Evolutionary conservation across 805 yeast genomes (phyloP), one percentile per base, ranked within the genome.

Genomic region (Metschnikowia vanudenii): DNA sequence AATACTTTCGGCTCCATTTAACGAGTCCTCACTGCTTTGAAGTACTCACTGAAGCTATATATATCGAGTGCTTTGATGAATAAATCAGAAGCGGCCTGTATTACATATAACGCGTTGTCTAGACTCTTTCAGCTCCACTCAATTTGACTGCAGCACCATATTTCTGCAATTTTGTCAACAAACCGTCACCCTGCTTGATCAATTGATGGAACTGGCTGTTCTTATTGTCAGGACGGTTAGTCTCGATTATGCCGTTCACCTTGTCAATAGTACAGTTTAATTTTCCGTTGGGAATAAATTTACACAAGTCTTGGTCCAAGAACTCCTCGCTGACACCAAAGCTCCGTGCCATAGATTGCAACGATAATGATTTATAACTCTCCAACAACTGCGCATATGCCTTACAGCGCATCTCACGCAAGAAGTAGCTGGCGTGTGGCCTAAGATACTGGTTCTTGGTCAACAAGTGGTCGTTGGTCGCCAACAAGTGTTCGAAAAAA

Each of bases 131-230:
- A 22, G 96, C 87, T 39, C 98, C 97, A 61, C 95, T 85, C 59
- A 94, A 78, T 65, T 95, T 87, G 41, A 94, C 98, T 18, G 97
- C 97, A 37, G 98, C 97, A 39, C 96, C 96, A 59, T 92, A 94
- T 67, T 91, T 94, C 67, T 94, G 99, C 62, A 94, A 77, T 67
- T 92, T 94, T 14, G 99, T 92, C 64, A 94, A 80, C 59, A 94
- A 75, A 2, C 84, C 81, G 62, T 94, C 99, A 52, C 99, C 98
- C 63, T 85, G 95, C 67, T 88, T 90, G 59, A 94, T 83, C 60
- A 94, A 77, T 52, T 75, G 67, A 63, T 90, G 96, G 67, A 91
- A 94, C 69, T 92, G 98, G 46, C 88, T 86, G 63, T 94, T 92
- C 70, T 94, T 94, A 71, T 86, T 90, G 65, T 94, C 99, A 1